These are phyloP conservation scores for Chrysoporthe austroafricana DNA, from an alignment of 2,329 filamentous ascomycete species.

Conservation along the genomic window DNA sequence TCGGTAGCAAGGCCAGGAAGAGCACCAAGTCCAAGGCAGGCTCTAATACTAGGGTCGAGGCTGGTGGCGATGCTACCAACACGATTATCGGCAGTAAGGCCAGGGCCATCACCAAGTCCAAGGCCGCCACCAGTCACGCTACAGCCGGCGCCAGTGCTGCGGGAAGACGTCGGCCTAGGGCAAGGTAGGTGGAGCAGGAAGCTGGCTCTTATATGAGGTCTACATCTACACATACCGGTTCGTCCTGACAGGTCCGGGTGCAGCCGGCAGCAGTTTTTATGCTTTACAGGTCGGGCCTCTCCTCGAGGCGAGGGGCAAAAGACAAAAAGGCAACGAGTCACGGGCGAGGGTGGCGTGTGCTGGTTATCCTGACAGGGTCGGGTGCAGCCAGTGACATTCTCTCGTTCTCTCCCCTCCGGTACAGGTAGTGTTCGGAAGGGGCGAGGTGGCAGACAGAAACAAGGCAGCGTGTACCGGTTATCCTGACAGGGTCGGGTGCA, in stretches of 20 bases:
- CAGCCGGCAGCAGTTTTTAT: no score
- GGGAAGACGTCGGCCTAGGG: not conserved
- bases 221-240: no score
- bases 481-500: slow-evolving; percentile 9
- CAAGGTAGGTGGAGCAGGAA: not conserved
- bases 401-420: not conserved
- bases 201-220: no score
- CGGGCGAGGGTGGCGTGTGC: not conserved
- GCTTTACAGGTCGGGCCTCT: no score
- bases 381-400: not conserved
- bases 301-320: no score
- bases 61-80: not conserved
- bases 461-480: slow-evolving; percentile 2
- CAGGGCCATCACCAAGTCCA: not conserved
- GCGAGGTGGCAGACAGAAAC: not conserved
- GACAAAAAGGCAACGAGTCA: no score
- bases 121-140: not conserved
- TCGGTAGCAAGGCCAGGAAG: no score
- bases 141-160: not conserved
- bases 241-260: no score
- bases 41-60: not conserved
- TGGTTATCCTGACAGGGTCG: not conserved
- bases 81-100: not conserved
- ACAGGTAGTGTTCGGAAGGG: not conserved
- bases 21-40: no score